Base-by-base conservation (phyloP, 441 rosid species). In the Gossypium aridum region DNA sequence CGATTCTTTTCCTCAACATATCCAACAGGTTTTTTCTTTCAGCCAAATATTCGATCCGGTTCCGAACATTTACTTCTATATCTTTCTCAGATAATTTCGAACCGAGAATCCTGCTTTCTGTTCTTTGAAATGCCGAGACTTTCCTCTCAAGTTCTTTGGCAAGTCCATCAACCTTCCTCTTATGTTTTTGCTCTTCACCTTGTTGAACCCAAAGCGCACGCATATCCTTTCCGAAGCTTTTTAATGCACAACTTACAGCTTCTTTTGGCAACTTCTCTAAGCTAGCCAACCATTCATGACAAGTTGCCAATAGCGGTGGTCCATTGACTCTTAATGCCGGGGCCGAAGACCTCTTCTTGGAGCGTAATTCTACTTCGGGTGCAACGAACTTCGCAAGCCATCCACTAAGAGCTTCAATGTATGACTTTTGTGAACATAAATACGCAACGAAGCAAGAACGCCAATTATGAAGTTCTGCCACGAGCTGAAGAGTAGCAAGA, bases 401-500 rank as follows among this genome's bases (percentile, higher is more conserved):
- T 16, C 84, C 75, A 5, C 78, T 20, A 39, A 89, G 84, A 17
- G 90, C 85, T 79, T 85, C 83, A 63, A 87, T 78, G 57, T 89
- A 89, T 55, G 83, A 74, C 70, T 83, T 87, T 55, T 87, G 89
- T 8, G 87, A 69, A 23, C 85, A 54, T 31, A 85, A 61, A 75
- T 79, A 86, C 7, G 72, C 76, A 2, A 72, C 23, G 20, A 89
- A 85, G 77, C 83, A 80, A 45, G 72, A 26, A 8, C 73, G 71
- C 91, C 93, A 89, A 49, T 79, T 80, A 61, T 79, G 83, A 54
- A 87, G 73, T 34, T 84, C 91, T 20, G 87, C 89, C 79, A 78
- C 87, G 3, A 89, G 86, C 80, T 86, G 86, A 61, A 84, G 83
- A 19, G 85, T 86, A n/a, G 93, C 89, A 14, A 83, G 89, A n/a